Evolutionary conservation across 2,329 filamentous ascomycete species (phyloP), one percentile per base, ranked within the genome.

Genomic region (Pseudocercospora eumusae): DNA sequence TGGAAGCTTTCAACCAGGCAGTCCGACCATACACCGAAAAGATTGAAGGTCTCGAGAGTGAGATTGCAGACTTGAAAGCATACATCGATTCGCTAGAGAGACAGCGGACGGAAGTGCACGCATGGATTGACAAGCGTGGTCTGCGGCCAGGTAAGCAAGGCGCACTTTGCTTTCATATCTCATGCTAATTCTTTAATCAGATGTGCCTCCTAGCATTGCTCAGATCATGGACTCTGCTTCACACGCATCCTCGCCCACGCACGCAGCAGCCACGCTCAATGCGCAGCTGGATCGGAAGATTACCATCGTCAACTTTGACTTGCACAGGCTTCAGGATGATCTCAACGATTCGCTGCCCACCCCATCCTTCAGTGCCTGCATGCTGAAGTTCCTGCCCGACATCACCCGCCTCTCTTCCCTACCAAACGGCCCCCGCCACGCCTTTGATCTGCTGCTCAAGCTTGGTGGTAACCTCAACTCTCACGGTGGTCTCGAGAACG

Each of bases 241-340:
- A 5, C 70, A 73, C 66, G 50, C 64, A 10, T 67, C 67, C 23
- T 73, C 73, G 25, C 73, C 74, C 2, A 77, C 80, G 20, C 78
- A 81, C 64, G 79, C 80, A 21, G 81, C 81, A 33, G 73, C 77
- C 33, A 82, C 81, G 1, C 78, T 84, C 64, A 83, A 83, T 70
- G 81, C 80, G n/a, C 81, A 84, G 70, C 80, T 84, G 64, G 81
- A 84, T 72, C 81, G 81, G 77, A 83, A 83, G 68, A 84, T 84
- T 74, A 83, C 81, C 40, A 83, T 84, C 59, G 81, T 84, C 59
- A 83, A 84, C 75, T 83, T 83, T 70, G 81, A 83, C 70, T 80
- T 84, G 3, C 81, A 84, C 75, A 80, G 81, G 56, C 76, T 84
- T 52, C 81, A 83, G 71, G 81, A 84, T 72, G 81, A 82, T 67